Percentiles rank a stretch among this genome's conserved stretches.
phyloP scores from a whole-genome alignment of 2,329 filamentous ascomycete genomes.

The Penicillium glabrum region DNA sequence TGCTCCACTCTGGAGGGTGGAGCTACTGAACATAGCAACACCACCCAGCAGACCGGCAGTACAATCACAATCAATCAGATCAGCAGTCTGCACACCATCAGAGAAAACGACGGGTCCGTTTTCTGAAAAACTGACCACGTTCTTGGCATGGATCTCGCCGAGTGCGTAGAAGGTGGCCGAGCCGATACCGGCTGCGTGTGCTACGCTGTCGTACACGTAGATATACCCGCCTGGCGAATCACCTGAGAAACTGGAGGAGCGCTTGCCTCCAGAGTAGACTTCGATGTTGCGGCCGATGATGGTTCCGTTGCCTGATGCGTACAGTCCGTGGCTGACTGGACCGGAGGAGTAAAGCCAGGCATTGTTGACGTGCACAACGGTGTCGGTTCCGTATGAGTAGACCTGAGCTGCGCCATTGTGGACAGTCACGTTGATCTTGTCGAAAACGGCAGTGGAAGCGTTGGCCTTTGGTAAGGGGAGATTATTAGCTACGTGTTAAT shows the following conservation, averaged over 20 bases:
- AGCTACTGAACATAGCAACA: constrained; percentile 23
- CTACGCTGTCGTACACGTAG: constrained; percentile 27
- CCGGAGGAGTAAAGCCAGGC: constrained; percentile 34
- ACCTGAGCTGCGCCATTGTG: constrained; percentile 38
- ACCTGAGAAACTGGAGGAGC: constrained; percentile 34
- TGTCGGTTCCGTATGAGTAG: constrained; percentile 31
- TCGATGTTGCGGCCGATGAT: constrained; percentile 22
- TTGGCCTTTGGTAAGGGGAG: constrained; percentile 17
- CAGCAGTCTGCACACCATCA: constrained; percentile 21
- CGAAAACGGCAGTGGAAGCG: constrained; percentile 22
- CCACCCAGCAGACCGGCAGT: constrained; percentile 31
- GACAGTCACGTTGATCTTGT: constrained; percentile 31
- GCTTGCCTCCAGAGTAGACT: constrained; percentile 31
- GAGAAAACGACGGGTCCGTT: constrained; percentile 24
- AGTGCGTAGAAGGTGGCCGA: constrained; percentile 35
- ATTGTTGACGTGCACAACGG: constrained; percentile 26
- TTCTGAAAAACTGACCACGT: constrained; percentile 27
- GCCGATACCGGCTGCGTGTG: constrained; percentile 31
- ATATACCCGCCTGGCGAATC: constrained; percentile 31
- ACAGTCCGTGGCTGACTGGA: constrained; percentile 33
- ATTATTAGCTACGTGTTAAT: background rate
- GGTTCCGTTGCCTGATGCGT: constrained; percentile 34
- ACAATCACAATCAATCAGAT: constrained; percentile 17
- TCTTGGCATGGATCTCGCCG: constrained; percentile 24
- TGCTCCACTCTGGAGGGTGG: constrained; percentile 17